These are phyloP conservation scores for Phenoliferia sp. DNA, from an alignment of 1,284 basidiomycete species.

Conservation along the genomic window DNA sequence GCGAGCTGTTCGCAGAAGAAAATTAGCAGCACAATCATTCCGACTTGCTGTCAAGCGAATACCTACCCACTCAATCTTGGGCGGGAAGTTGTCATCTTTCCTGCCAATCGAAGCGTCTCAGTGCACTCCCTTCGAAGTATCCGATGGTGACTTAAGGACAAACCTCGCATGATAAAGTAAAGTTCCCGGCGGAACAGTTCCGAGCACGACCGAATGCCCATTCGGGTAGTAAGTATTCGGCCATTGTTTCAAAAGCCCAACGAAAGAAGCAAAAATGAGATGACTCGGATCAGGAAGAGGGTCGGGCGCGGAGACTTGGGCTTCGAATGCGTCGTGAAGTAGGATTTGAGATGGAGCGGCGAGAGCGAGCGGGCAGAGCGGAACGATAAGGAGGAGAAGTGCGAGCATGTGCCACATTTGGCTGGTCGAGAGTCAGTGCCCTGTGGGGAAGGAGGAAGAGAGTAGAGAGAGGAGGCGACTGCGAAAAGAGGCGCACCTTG, in stretches of 20 bases:
- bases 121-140: background rate
- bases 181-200: background rate
- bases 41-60: no score
- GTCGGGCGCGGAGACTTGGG: background rate
- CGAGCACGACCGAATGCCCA: background rate
- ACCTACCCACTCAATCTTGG: background rate
- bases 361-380: background rate
- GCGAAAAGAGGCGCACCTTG: no score
- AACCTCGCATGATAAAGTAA: constrained; percentile 1
- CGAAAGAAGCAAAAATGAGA: background rate
- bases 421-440: no score
- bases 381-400: background rate
- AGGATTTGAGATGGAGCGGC: background rate
- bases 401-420: no score
- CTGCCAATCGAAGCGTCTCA: background rate
- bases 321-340: background rate
- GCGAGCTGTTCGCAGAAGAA: background rate
- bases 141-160: background rate
- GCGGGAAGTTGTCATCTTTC: background rate
- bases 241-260: background rate
- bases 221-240: background rate
- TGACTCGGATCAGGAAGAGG: background rate
- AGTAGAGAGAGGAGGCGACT: no score
- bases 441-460: no score
- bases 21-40: background rate